phyloP scores from a whole-genome alignment of 768 basidiomycete species.

The Hortiboletus campestris region DNA sequence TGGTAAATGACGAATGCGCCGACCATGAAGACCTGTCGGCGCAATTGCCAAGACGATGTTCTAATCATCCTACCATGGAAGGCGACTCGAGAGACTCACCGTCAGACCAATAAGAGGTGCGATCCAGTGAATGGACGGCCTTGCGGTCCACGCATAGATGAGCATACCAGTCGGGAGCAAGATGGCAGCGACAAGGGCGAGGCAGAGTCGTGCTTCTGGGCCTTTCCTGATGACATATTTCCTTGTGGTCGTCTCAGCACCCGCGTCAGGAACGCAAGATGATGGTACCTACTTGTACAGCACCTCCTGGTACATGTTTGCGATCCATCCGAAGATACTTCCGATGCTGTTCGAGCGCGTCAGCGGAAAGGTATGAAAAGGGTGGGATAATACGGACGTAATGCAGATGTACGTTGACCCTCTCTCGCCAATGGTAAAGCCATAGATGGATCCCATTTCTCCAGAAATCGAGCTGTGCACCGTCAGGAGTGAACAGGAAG shows the following conservation, averaged over 20 bases:
- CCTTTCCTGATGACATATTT: slow-evolving; percentile 34
- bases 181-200: slow-evolving; percentile 52
- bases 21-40: slow-evolving; percentile 46
- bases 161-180: slow-evolving; percentile 62
- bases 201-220: slow-evolving; percentile 61
- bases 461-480: slow-evolving; percentile 49
- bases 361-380: not conserved
- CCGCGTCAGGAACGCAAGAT: not conserved
- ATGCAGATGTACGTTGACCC: slow-evolving; percentile 62
- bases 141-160: slow-evolving; percentile 71
- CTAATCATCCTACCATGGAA: not conserved
- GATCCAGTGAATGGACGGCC: slow-evolving; percentile 57
- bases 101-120: slow-evolving; percentile 33
- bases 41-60: slow-evolving; percentile 1
- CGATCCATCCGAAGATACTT: slow-evolving; percentile 45
- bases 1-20: slow-evolving; percentile 55
- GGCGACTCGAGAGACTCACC: slow-evolving; percentile 5
- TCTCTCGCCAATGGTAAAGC: slow-evolving; percentile 55
- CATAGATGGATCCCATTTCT: slow-evolving; percentile 55
- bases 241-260: slow-evolving; percentile 13
- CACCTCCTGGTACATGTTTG: slow-evolving; percentile 47
- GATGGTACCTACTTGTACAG: slow-evolving; percentile 44
- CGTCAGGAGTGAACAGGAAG: slow-evolving; percentile 1
- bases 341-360: slow-evolving; percentile 45
- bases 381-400: slow-evolving; percentile 37